Percentiles rank a stretch among this genome's conserved stretches.
These are phyloP conservation scores for Schizophyllum commune DNA, from an alignment of 1,284 basidiomycete species.

Conservation along the genomic window DNA sequence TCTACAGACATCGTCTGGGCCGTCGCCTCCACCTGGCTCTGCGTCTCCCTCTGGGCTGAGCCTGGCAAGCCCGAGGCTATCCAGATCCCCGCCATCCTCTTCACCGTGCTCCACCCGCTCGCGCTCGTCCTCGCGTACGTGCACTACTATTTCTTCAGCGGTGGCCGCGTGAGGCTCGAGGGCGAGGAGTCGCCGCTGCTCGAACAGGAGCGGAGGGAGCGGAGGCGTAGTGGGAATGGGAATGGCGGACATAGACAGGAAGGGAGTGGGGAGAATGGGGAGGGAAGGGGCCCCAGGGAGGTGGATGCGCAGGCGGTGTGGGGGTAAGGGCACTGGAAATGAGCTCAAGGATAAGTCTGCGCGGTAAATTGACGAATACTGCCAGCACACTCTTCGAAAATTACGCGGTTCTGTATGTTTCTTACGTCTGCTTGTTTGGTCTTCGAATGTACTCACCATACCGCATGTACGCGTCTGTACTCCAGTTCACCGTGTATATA, in stretches of 20 bases:
- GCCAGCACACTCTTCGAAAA: too few relatives aligned
- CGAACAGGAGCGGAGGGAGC: constrained; percentile 35
- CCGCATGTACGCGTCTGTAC: too few relatives aligned
- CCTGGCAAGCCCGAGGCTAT: constrained; percentile 55
- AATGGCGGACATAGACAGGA: constrained; percentile 3
- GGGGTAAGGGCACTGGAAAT: constrained; percentile 7
- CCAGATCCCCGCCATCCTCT: constrained; percentile 50
- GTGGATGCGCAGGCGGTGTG: constrained; percentile 23
- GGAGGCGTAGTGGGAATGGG: constrained; percentile 11
- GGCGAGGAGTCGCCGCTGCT: constrained; percentile 24
- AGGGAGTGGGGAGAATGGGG: constrained; percentile 4
- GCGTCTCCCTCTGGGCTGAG: constrained; percentile 52
- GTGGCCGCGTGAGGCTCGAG: constrained; percentile 4
- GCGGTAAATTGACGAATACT: too few relatives aligned
- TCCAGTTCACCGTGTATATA: too few relatives aligned
- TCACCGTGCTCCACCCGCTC: constrained; percentile 54
- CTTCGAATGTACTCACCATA: too few relatives aligned
- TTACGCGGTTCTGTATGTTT: too few relatives aligned
- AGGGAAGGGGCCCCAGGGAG: constrained; percentile 23
- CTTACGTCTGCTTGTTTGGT: too few relatives aligned
- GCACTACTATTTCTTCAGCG: constrained; percentile 25
- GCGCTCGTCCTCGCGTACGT: constrained; percentile 34
- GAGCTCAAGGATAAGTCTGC: too few relatives aligned
- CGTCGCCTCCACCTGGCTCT: constrained; percentile 63
- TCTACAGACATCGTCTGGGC: constrained; percentile 58